Percentiles rank a stretch among this genome's conserved stretches.
Evolutionary conservation across 2,329 filamentous ascomycete genomes (phyloP).

Genomic region (Cladophialophora yegresii): DNA sequence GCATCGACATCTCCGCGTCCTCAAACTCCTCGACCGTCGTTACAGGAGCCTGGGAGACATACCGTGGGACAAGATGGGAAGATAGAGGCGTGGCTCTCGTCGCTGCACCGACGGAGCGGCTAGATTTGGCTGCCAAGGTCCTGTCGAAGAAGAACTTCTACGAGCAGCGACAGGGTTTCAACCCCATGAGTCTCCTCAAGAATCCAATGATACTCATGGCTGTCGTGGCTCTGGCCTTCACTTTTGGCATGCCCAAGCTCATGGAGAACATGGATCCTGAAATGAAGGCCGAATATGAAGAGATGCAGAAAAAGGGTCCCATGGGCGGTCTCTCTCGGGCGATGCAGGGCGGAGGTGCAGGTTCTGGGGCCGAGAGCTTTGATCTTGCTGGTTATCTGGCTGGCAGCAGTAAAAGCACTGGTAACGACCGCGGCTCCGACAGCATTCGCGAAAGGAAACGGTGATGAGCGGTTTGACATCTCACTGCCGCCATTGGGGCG

Average conservation of each 20-base stretch:
- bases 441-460: constrained; percentile 31
- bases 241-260: constrained; percentile 91
- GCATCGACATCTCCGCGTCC: constrained; percentile 66
- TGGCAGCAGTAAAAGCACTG: constrained; percentile 46
- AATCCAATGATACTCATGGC: constrained; percentile 97
- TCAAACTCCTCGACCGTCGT: constrained; percentile 44
- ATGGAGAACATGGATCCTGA: constrained; percentile 99
- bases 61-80: constrained; percentile 35
- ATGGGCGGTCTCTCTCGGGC: constrained; percentile 61
- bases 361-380: constrained; percentile 60
- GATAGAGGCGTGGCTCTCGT: constrained; percentile 33
- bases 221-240: constrained; percentile 75
- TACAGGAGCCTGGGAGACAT: constrained; percentile 33
- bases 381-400: constrained; percentile 71
- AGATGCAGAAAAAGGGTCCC: constrained; percentile 76
- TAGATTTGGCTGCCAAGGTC: constrained; percentile 63
- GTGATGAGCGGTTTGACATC: constrained; percentile 5
- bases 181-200: constrained; percentile 77
- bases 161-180: constrained; percentile 72
- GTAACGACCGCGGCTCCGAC: constrained; percentile 21
- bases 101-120: constrained; percentile 40
- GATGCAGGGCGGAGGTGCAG: constrained; percentile 55
- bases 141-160: constrained; percentile 72
- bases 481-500: not conserved
- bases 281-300: constrained; percentile 87